Evolutionary conservation across 495 filamentous ascomycete species (phyloP).

Genomic region (Aspergillus indologenus): DNA sequence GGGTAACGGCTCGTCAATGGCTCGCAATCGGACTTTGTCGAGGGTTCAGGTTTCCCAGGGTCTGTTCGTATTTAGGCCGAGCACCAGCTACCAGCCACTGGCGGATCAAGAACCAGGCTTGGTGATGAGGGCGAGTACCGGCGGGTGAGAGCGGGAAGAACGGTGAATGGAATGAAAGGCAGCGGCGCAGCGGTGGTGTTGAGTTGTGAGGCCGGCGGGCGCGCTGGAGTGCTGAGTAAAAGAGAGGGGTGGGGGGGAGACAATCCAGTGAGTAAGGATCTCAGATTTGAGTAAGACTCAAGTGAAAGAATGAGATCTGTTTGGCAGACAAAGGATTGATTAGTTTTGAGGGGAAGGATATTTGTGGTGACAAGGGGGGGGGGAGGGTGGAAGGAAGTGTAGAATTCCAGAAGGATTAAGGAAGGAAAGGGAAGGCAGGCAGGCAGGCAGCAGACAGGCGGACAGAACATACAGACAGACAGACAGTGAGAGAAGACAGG

Average conservation of each 20-base stretch:
- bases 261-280: not conserved
- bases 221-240: no score
- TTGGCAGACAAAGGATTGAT: not conserved
- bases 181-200: not conserved
- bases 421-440: not conserved
- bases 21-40: not conserved
- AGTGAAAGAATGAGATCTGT: not conserved
- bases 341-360: not conserved
- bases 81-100: slow-evolving; percentile 7
- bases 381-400: not conserved
- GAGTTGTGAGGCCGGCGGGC: not conserved
- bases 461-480: no score
- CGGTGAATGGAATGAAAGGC: slow-evolving; percentile 8
- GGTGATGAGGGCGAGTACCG: slow-evolving; percentile 18
- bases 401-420: slow-evolving; percentile 7
- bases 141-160: slow-evolving; percentile 8
- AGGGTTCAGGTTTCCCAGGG: not conserved
- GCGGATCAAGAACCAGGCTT: slow-evolving; percentile 10
- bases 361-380: not conserved
- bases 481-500: not conserved
- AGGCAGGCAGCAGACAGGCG: no score
- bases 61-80: not conserved
- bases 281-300: not conserved
- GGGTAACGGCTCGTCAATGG: not conserved
- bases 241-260: not conserved